Conservation (phyloP, 768 basidiomycete genomes). For the Serendipita sp. region DNA sequence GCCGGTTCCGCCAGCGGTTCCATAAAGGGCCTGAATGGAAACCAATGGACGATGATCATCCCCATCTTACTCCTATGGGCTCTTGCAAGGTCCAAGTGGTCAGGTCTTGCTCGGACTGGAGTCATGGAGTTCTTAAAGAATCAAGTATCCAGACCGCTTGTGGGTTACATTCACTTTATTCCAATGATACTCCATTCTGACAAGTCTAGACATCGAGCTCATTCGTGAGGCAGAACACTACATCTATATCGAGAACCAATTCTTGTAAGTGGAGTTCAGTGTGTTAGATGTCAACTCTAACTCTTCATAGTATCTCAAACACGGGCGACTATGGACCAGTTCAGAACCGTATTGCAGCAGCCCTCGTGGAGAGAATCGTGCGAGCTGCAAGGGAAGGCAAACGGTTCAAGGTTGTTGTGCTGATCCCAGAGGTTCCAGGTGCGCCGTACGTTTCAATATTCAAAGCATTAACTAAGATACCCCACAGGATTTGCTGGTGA, state of each 20-base stretch:
- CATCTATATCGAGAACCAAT: constrained; percentile 88
- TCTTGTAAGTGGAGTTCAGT: constrained; percentile 41
- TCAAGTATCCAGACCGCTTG: constrained; percentile 82
- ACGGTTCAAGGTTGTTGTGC: constrained; percentile 77
- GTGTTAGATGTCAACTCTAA: neutral
- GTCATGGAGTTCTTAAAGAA: constrained; percentile 79
- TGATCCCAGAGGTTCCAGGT: constrained; percentile 82
- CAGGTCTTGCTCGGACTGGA: constrained; percentile 84
- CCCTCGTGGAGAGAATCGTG: constrained; percentile 72
- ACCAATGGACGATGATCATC: constrained; percentile 19
- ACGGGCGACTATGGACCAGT: constrained; percentile 49
- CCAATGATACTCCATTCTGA: neutral
- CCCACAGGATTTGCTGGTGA: neutral
- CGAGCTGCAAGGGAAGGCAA: constrained; percentile 49
- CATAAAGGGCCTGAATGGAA: constrained; percentile 21
- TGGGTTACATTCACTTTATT: constrained; percentile 23
- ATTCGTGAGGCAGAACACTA: constrained; percentile 76
- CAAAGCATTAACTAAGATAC: constrained; percentile 71
- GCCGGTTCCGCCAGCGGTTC: neutral
- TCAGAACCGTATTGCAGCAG: constrained; percentile 66
- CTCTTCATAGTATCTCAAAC: constrained; percentile 47
- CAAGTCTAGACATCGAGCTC: constrained; percentile 43
- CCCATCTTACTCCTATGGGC: constrained; percentile 25
- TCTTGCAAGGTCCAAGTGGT: constrained; percentile 63
- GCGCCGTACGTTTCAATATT: constrained; percentile 24